Conservation (phyloP, 768 basidiomycete species). For the Xerocomus potaroensis region DNA sequence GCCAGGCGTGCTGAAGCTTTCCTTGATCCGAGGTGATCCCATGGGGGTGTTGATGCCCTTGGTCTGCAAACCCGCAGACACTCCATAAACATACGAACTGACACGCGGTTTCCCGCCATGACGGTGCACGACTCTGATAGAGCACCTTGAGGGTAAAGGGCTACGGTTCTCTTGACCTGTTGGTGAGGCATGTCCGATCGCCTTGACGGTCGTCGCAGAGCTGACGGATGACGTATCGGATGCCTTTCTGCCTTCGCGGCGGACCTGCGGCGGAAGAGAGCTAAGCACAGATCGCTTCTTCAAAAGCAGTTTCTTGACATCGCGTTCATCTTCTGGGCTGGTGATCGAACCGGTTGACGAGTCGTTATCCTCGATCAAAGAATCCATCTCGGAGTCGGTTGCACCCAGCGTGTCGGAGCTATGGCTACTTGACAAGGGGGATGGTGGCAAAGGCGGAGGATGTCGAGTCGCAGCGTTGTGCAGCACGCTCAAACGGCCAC, state of each 20-base stretch:
- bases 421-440: conserved; percentile 35
- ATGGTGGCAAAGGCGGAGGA: conserved; percentile 19
- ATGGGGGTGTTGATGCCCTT: conserved; percentile 9
- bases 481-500: conserved; percentile 33
- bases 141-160: conserved; percentile 14
- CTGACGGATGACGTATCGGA: conserved; percentile 32
- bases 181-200: conserved; percentile 23
- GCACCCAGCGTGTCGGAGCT: conserved; percentile 44
- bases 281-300: conserved; percentile 44
- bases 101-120: conserved; percentile 23
- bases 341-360: conserved; percentile 50
- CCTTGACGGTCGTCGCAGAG: conserved; percentile 35
- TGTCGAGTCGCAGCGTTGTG: conserved; percentile 16
- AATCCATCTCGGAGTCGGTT: conserved; percentile 56
- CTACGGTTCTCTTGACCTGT: conserved; percentile 14
- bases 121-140: conserved; percentile 27
- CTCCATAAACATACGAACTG: conserved; percentile 27
- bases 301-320: conserved; percentile 14
- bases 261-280: conserved; percentile 42
- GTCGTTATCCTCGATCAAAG: conserved; percentile 58
- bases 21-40: conserved; percentile 25
- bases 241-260: conserved; percentile 38
- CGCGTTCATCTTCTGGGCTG: conserved; percentile 46
- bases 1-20: conserved; percentile 41
- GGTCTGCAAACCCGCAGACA: conserved; percentile 14